Conservation (phyloP, 257 asterid genomes). For the Paraleonurus japonicus region DNA sequence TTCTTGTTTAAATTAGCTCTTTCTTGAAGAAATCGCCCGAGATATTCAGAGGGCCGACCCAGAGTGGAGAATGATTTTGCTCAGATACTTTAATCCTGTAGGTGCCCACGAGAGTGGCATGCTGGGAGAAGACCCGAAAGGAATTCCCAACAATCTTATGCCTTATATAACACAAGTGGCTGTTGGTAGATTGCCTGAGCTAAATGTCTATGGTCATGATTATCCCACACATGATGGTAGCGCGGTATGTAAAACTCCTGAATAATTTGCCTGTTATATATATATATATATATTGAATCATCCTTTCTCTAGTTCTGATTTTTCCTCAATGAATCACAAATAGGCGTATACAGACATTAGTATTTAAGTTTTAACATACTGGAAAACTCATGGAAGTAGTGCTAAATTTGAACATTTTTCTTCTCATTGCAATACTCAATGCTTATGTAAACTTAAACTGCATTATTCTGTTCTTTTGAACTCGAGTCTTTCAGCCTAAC, state of each 20-base stretch:
- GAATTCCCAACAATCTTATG: slow-evolving; percentile 97
- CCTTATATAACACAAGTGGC: slow-evolving; percentile 96
- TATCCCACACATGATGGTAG: slow-evolving; percentile 96
- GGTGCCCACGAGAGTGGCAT: slow-evolving; percentile 93
- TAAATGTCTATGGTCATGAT: slow-evolving; percentile 85
- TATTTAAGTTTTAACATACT: no score
- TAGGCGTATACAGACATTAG: background rate
- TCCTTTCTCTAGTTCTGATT: background rate
- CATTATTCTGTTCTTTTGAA: background rate
- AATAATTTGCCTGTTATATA: background rate
- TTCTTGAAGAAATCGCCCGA: slow-evolving; percentile 86
- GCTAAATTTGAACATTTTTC: no score
- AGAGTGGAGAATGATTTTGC: slow-evolving; percentile 80
- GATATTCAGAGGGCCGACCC: slow-evolving; percentile 72
- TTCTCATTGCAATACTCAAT: background rate
- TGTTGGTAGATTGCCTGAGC: slow-evolving; percentile 82
- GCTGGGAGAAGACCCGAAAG: slow-evolving; percentile 94
- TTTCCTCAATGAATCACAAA: background rate
- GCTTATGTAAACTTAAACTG: background rate
- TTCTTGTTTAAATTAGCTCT: slow-evolving; percentile 43
- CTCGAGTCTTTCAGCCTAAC: background rate
- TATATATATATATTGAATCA: no score
- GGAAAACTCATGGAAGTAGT: background rate
- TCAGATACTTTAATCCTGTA: slow-evolving; percentile 92
- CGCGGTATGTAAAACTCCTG: slow-evolving; percentile 51